phyloP scores from a whole-genome alignment of 2,329 filamentous ascomycete genomes.

The Aspergillus unguis region DNA sequence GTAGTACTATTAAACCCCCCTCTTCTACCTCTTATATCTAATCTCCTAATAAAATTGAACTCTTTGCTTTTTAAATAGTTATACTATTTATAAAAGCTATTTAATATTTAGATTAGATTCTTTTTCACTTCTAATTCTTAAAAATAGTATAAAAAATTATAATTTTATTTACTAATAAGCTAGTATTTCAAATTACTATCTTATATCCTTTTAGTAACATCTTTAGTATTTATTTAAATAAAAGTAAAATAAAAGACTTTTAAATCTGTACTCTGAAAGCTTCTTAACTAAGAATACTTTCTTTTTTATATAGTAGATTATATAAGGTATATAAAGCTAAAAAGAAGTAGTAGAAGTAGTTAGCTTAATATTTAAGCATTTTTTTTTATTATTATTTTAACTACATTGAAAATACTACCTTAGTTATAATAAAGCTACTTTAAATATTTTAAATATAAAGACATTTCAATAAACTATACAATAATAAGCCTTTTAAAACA shows the following conservation, averaged over 20 bases:
- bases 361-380: no score
- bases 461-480: background rate
- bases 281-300: background rate
- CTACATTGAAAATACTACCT: background rate
- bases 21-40: background rate
- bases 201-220: background rate
- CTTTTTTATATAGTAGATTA: background rate
- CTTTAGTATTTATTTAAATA: background rate
- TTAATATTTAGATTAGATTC: background rate
- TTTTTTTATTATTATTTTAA: background rate
- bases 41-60: background rate
- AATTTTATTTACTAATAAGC: background rate
- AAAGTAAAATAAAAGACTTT: background rate
- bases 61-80: background rate
- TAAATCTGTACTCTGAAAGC: no score
- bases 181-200: background rate
- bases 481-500: no score
- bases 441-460: constrained; percentile 4
- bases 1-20: background rate
- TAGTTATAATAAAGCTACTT: background rate
- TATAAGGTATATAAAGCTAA: background rate
- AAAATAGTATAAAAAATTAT: background rate
- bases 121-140: background rate
- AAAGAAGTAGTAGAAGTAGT: background rate
- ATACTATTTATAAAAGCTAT: background rate